Percentiles rank a stretch among this genome's conserved stretches.
These are phyloP conservation scores for Flaveria sonorensis DNA, from an alignment of 129 eudicot species.

Conservation along the genomic window DNA sequence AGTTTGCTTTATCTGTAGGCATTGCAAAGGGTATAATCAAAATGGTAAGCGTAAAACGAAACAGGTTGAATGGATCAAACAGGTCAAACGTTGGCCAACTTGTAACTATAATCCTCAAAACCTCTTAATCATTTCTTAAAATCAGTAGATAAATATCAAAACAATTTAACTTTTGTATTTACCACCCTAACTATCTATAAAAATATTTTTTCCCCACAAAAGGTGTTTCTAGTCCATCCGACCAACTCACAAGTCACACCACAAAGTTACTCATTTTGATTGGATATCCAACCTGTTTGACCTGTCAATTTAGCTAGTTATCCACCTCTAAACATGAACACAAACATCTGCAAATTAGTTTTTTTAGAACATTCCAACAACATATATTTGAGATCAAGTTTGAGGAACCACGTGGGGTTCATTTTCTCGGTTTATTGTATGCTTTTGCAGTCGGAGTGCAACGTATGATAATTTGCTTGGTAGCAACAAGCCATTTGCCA, in stretches of 20 bases:
- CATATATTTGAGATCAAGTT: not conserved
- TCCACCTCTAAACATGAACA: not conserved
- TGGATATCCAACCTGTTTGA: not conserved
- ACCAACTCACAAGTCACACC: not conserved
- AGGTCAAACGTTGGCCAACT: not conserved
- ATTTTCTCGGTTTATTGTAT: not conserved
- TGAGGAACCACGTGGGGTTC: not conserved
- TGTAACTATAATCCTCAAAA: not conserved
- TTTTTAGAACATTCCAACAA: too few relatives aligned
- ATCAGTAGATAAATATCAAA: not conserved
- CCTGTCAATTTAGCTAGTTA: not conserved
- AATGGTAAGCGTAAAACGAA: not conserved
- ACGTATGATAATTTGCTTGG: conserved; percentile 67
- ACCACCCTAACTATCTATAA: not conserved
- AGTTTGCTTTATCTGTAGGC: not conserved
- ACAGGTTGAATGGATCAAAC: not conserved
- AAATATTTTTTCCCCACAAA: too few relatives aligned
- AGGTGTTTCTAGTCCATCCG: not conserved
- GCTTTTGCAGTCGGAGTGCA: conserved; percentile 62
- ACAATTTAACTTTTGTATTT: not conserved
- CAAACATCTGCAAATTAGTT: not conserved
- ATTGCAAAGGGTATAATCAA: not conserved
- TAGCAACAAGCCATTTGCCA: conserved; percentile 62
- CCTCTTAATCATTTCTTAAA: not conserved
- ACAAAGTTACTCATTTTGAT: not conserved